Conservation (phyloP, 192 early-diverging fungal species). For the Umbelopsis ramanniana region DNA sequence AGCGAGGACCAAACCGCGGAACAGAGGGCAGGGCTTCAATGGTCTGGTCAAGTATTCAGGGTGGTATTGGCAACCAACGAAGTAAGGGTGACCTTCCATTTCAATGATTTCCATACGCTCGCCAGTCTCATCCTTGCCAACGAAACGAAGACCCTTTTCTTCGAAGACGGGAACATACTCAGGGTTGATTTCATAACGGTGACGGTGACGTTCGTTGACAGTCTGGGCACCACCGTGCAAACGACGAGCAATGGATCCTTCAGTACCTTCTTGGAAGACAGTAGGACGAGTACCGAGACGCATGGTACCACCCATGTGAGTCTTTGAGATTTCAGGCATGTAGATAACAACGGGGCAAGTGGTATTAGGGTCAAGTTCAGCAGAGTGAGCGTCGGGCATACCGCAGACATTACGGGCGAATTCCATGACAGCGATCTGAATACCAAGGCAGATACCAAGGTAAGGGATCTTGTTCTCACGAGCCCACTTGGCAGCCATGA, state of each 20-base stretch:
- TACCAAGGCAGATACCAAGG: conserved; percentile 97
- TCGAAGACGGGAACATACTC: conserved; percentile 76
- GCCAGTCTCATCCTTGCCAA: conserved; percentile 93
- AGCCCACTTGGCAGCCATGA: conserved; percentile 94
- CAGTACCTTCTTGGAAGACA: conserved; percentile 69
- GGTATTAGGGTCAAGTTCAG: conserved; percentile 81
- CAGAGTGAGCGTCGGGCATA: conserved; percentile 79
- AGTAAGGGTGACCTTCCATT: conserved; percentile 86
- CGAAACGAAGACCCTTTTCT: conserved; percentile 80
- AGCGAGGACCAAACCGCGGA: conserved; percentile 92
- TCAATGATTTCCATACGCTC: conserved; percentile 99
- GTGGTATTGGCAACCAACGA: conserved; percentile 94
- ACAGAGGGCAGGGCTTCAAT: conserved; percentile 87
- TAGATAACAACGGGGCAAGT: conserved; percentile 83
- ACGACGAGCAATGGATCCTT: conserved; percentile 69
- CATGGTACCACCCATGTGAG: conserved; percentile 97
- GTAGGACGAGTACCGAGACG: conserved; percentile 88
- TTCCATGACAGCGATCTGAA: conserved; percentile 97
- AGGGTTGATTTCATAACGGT: conserved; percentile 99
- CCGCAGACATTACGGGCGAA: conserved; percentile 94
- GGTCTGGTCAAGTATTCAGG: conserved; percentile 98
- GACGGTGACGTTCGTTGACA: conserved; percentile 93
- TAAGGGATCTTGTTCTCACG: conserved; percentile 97
- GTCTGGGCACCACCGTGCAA: conserved; percentile 60
- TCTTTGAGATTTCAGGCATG: conserved; percentile 97